Evolutionary conservation across 768 basidiomycete species (phyloP), one percentile per base, ranked within the genome.

Genomic region (Suillus ampliporus): DNA sequence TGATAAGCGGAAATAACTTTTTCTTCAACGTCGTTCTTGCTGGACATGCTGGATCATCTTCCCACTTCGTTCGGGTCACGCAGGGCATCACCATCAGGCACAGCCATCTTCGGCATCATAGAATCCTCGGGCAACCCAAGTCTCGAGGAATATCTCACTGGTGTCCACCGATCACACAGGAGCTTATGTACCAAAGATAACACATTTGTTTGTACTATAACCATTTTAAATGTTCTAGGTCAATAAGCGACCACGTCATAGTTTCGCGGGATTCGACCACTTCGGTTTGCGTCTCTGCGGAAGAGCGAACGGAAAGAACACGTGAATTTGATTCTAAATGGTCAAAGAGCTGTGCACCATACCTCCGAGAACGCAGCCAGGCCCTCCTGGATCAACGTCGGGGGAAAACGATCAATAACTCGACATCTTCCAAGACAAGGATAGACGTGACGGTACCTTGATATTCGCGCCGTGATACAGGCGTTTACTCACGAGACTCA

Each of bases 361-460:
- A 89, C 89, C 82, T 88, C 86, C 14, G 77, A 68, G 70, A 92
- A 92, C 5, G 91, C 91, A 65, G 78, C 77, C 41, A 92, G 73
- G 3, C 91, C 91, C 78, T 91, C 90, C 89, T 89, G 64, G 10
- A 66, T 28, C 44, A 38, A 37, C 44, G 40, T 46, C 44, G 43
- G 43, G 37, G 5, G 40, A 26, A 54, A 59, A 31, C 15, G 37
- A 60, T 59, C 61, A 53, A 54, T 63, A 43, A 48, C 43, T 38
- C 58, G 59, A 57, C 54, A 40, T 50, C 58, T 50, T 37, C 64
- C 61, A 4, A 53, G 56, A 62, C 28, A 35, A 34, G 43, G 44
- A 60, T 59, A 56, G 38, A 48, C 23, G 54, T 31, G 31, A 51
- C 50, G 50, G 62, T 61, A 86, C 90, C 80, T 89, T 88, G 72